These are phyloP conservation scores for Diutina catenulata DNA, from an alignment of 1,139 yeast species.

Conservation along the genomic window DNA sequence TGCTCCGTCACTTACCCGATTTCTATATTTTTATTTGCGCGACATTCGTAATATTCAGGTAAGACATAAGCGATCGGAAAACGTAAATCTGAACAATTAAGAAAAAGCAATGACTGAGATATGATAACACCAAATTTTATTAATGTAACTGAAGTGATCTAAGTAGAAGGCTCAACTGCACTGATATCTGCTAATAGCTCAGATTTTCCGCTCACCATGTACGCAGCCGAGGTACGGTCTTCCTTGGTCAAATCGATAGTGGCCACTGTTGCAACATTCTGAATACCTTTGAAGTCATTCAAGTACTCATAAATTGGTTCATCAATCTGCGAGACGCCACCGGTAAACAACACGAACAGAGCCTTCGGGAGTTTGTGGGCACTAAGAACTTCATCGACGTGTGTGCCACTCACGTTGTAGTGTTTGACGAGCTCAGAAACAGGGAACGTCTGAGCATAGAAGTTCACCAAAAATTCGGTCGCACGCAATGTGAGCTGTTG, in stretches of 20 bases:
- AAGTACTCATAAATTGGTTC: constrained; percentile 60
- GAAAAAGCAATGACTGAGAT: too few relatives aligned
- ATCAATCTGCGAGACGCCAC: constrained; percentile 59
- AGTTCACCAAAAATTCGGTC: constrained; percentile 32
- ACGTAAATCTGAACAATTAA: too few relatives aligned
- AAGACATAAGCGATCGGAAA: too few relatives aligned
- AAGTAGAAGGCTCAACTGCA: too few relatives aligned
- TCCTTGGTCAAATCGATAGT: constrained; percentile 26
- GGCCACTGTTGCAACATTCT: constrained; percentile 50
- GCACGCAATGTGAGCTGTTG: constrained; percentile 42
- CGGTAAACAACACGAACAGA: constrained; percentile 43
- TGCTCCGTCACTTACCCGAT: too few relatives aligned
- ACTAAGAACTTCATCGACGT: neutral
- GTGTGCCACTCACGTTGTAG: constrained; percentile 10
- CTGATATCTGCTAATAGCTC: constrained; percentile 51
- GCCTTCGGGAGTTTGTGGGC: neutral
- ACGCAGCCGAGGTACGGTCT: constrained; percentile 51
- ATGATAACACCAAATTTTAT: too few relatives aligned
- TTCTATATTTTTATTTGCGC: too few relatives aligned
- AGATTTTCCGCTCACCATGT: constrained; percentile 66
- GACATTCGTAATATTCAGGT: too few relatives aligned
- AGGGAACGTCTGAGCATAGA: constrained; percentile 13
- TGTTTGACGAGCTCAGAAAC: constrained; percentile 7
- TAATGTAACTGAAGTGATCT: too few relatives aligned
- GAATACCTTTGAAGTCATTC: constrained; percentile 28